Conservation (phyloP, 164 flowering plant genomes). For the Vitis rotundifolia region DNA sequence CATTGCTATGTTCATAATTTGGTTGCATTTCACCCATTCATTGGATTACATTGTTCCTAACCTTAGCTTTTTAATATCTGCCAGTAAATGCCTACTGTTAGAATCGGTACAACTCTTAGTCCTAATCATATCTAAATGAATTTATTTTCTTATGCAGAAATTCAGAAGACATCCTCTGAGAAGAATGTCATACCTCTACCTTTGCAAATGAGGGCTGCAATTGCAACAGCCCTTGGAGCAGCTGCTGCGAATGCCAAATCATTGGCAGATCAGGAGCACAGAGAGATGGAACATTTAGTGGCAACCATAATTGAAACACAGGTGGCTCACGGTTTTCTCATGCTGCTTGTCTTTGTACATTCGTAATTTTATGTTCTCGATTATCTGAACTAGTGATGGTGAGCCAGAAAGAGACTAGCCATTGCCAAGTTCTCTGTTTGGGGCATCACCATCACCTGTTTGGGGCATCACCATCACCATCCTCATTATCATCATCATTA, state of each 20-base stretch:
- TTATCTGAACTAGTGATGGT: too few species aligned
- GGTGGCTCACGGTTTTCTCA: conserved; percentile 36
- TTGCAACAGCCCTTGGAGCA: conserved; percentile 88
- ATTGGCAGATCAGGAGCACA: conserved; percentile 87
- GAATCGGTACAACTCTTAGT: too few species aligned
- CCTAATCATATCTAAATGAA: background rate
- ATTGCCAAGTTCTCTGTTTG: too few species aligned
- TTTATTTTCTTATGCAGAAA: conserved; percentile 35
- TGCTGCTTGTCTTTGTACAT: too few species aligned
- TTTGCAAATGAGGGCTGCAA: conserved; percentile 67
- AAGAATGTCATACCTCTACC: conserved; percentile 46
- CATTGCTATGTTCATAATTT: background rate
- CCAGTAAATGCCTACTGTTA: too few species aligned
- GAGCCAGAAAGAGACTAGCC: too few species aligned
- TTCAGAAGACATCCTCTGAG: conserved; percentile 20
- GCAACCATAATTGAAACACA: conserved; percentile 77
- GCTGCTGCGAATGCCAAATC: conserved; percentile 88
- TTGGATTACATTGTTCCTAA: background rate
- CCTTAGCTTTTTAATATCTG: background rate
- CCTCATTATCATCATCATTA: too few species aligned
- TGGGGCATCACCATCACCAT: too few species aligned
- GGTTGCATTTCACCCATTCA: background rate
- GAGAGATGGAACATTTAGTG: conserved; percentile 69
- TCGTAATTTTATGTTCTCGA: too few species aligned
- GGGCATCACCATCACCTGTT: too few species aligned